Conservation (phyloP, 1,284 basidiomycete genomes). For the Psilocybe mexicana region DNA sequence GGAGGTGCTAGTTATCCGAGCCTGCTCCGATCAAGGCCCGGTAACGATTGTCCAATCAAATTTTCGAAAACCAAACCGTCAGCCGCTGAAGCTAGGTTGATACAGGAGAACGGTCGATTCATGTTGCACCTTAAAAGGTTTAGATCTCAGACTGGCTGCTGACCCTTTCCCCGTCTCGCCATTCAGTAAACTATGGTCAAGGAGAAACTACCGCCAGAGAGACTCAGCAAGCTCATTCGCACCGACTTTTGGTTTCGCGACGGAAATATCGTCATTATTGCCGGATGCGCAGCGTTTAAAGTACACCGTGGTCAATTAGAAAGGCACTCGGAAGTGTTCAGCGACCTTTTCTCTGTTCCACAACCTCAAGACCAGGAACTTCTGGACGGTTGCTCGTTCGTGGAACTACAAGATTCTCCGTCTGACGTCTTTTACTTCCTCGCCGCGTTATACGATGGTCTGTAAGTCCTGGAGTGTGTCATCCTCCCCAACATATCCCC, state of each 20-base stretch:
- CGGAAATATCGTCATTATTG: conserved; percentile 66
- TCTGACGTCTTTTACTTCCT: conserved; percentile 61
- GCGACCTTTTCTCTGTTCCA: conserved; percentile 61
- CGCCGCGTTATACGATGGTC: conserved; percentile 54
- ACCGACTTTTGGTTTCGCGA: conserved; percentile 73
- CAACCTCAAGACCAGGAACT: conserved; percentile 47
- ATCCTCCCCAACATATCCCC: background rate
- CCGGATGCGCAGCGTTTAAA: conserved; percentile 60
- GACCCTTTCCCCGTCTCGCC: background rate
- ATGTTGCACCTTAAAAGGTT: background rate
- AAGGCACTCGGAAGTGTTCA: conserved; percentile 72
- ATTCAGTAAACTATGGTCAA: conserved; percentile 12
- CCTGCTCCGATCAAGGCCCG: too few species aligned
- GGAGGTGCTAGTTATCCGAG: too few species aligned
- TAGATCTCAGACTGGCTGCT: background rate
- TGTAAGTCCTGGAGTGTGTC: conserved; percentile 32
- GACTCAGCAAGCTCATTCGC: conserved; percentile 20
- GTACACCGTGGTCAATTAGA: conserved; percentile 70
- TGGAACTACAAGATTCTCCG: conserved; percentile 57
- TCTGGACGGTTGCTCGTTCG: conserved; percentile 50
- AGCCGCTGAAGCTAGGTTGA: too few species aligned
- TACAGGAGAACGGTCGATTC: too few species aligned
- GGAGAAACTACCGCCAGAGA: conserved; percentile 17
- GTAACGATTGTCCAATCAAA: too few species aligned
- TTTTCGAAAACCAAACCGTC: too few species aligned